Base-by-base conservation (phyloP, 257 asterid genomes). In the Nicotiana sylvestris region DNA sequence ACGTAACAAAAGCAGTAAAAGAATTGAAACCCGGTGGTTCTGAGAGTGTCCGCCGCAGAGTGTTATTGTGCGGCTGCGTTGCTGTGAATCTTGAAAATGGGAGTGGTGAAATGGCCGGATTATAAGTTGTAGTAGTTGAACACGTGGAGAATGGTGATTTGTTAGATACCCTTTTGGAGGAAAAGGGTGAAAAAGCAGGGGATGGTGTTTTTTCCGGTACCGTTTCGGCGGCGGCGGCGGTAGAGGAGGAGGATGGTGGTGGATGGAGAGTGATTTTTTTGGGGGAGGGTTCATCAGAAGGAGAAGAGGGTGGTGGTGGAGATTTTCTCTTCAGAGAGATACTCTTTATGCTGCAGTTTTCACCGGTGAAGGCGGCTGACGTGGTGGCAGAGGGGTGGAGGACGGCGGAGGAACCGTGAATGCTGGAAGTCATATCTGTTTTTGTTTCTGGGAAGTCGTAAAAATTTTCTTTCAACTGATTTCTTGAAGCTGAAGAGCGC, bases 301-400 rank as follows among this genome's bases (percentile, higher is more conserved):
- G 66, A 77, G 56, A 78, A 39, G 58, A 21, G 15, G 55, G 21
- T 6, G 7, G 51, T 12, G 82, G 51, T 46, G 58, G n/a, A 9
- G 72, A 62, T 43, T 51, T 53, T 64, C 79, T 72, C 77, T 84
- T 84, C 56, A 51, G 60, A 39, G 86, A 69, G 51, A 51, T 60
- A 57, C 7, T 2, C 3, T 25, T 43, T 16, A 18, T 0, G 35
- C 13, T 61, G 65, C 51, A 51, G 21, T 65, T 39, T n/a, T 68
- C 82, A 5, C 61, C 79, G 39, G 79, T 2, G 58, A 11, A 39
- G 1, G 16, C 16, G 64, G 85, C 3, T 2, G 65, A 8, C 43
- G 30, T 25, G 82, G 85, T 3, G 69, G 21, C 16, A 6, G 53
- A 49, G 25, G 51, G 80, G 58, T 12, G 83, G 78, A 12, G 32